Base-by-base conservation (phyloP, 2,329 filamentous ascomycete genomes). In the Ascochyta clinopodiicola region DNA sequence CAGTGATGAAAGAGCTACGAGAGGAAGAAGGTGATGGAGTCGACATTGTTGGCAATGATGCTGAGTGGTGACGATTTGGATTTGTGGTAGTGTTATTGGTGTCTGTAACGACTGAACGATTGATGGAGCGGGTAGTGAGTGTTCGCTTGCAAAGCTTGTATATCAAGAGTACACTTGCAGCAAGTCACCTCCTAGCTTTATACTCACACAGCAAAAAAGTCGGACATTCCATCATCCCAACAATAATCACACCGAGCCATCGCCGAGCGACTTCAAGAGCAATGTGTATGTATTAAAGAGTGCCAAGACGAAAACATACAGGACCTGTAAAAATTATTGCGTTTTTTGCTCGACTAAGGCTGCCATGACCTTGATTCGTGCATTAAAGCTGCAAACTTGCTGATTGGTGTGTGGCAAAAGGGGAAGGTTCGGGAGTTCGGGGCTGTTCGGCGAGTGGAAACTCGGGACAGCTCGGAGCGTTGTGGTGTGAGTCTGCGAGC, bases 371-470 rank as follows among this genome's bases (percentile, higher is more conserved):
- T 29, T 35, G 29, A 42, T 40, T 55, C 44, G 44, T 48, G 44
- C 38, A 22, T 29, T 34, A 27, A 35, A 5, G 27, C 39, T 48
- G 35, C 51, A 39, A 22, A 24, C 5, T 46, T 55, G 40, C 24
- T 50, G 42, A 44, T 55, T 50, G 45, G 52, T 50, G 35, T 12
- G 51, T 55, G 46, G 45, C 46, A 12, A 55, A 44, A 37, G 40
- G 52, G 40, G 19, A 36, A 36, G 13, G 19, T 17, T 50, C 42
- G 45, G 52, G 25, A 55, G 32, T 22, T 50, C 52, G 52, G 52
- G 31, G 15, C 22, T 36, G n/a, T 29, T 56, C 52, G 45, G 52
- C 46, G 42, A 37, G 25, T 44, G 19, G 38, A 9, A 13, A 37
- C 15, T 42, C 52, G 45, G 45, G 24, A 42, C 27, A 27, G 19